Base-by-base conservation (phyloP, 768 basidiomycete species). In the Boletellus emodensis region DNA sequence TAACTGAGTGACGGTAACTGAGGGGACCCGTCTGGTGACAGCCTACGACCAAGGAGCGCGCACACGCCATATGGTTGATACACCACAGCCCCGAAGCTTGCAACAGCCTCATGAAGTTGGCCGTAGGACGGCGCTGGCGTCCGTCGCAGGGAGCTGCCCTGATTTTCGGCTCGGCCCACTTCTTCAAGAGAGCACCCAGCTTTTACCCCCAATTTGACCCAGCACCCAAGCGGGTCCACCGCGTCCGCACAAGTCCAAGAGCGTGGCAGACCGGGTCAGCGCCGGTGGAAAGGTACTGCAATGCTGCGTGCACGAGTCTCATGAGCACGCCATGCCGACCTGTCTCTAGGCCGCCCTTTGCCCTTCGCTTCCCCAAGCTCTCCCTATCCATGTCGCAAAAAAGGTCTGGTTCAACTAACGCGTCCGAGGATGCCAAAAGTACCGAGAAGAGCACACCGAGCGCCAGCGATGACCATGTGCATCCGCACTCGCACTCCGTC, bases 401-500 rank as follows among this genome's bases (percentile, higher is more conserved):
- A 48, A 47, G 61, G 24, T 24, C 44, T 34, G 50, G 43, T 28
- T 67, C 66, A 13, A 62, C 59, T 1, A 46, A 22, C 44, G 22
- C 54, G 39, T 26, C 57, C 33, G 49, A 59, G 55, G 51, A 69
- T 47, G 62, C 70, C 18, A 63, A 69, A 50, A 63, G 64, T 30
- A 41, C 59, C 44, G 46, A 55, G 17, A 49, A 52, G 32, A 48
- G 4, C 38, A 24, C 42, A 3, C 44, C n/a, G 14, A 44, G 13
- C 13, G 7, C 35, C 24, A 42, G 37, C 67, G 60, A 62, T 17
- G 62, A 55, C 36, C 77, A 83, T 60, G 62, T 75, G 2, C 85
- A 86, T 66, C 77, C 80, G 6, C 82, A 81, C 53, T 78, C 80
- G 6, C 82, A 81, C 53, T 80, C 82, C 22, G 62, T 85, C 55